Conservation (phyloP, 2,329 filamentous ascomycete genomes). For the Lasiodiplodia theobromae region DNA sequence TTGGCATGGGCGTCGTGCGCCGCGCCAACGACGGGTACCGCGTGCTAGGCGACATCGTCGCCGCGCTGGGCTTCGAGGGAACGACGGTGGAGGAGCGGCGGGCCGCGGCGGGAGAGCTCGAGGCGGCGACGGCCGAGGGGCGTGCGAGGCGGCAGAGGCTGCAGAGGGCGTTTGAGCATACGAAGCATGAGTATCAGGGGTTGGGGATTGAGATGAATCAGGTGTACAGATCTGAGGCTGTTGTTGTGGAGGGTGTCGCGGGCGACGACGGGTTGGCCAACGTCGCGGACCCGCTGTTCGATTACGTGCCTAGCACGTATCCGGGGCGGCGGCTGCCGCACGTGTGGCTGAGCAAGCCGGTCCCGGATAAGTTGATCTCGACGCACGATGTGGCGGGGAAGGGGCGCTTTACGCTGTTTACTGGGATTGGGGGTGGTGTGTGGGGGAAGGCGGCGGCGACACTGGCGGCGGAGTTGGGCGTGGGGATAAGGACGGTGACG, state of each 20-base stretch:
- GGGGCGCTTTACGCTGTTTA: constrained; percentile 44
- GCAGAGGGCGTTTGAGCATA: constrained; percentile 52
- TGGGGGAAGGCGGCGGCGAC: constrained; percentile 61
- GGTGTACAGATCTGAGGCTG: constrained; percentile 55
- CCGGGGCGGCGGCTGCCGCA: constrained; percentile 68
- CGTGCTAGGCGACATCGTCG: constrained; percentile 58
- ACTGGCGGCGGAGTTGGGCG: constrained; percentile 49
- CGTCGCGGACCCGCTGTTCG: constrained; percentile 52
- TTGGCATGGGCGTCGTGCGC: constrained; percentile 54
- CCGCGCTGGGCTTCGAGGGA: constrained; percentile 55
- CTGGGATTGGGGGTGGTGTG: constrained; percentile 61
- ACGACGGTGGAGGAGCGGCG: constrained; percentile 50
- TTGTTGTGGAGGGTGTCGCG: constrained; percentile 44
- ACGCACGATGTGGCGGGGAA: constrained; percentile 68
- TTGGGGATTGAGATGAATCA: constrained; percentile 69
- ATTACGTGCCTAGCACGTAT: constrained; percentile 53
- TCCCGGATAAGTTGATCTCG: constrained; percentile 56
- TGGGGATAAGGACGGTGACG: constrained; percentile 58
- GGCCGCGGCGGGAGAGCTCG: constrained; percentile 50
- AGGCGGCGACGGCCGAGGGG: constrained; percentile 49
- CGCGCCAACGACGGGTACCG: constrained; percentile 65
- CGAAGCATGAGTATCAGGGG: constrained; percentile 60
- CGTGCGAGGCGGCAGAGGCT: constrained; percentile 50
- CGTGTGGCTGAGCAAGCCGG: constrained; percentile 64
- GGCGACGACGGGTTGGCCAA: constrained; percentile 46